A percentile compares a stretch with the other conserved stretches of the same genome.
Evolutionary conservation across 306 rosid species (phyloP).

Genomic region (Pyrus betulifolia): DNA sequence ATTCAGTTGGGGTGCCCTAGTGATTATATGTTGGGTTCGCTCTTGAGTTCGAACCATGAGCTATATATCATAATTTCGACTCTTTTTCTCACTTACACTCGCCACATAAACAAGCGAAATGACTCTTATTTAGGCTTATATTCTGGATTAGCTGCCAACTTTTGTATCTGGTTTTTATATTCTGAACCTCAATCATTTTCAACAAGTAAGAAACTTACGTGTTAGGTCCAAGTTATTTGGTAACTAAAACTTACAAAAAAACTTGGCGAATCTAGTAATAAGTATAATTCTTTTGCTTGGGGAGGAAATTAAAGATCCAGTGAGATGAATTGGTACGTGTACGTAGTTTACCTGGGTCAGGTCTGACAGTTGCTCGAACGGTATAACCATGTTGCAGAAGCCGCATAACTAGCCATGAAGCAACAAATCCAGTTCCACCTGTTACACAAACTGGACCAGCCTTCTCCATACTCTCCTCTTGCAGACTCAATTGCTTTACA

Average conservation of each 20-base stretch:
- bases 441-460: conserved; percentile 51
- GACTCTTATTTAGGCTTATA: too few species aligned
- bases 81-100: neutral
- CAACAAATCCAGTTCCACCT: conserved; percentile 47
- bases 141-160: too few species aligned
- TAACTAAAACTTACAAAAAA: neutral
- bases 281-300: neutral
- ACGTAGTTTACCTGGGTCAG: neutral
- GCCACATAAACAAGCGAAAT: too few species aligned
- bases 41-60: neutral
- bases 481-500: neutral
- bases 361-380: conserved; percentile 37
- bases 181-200: too few species aligned
- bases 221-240: neutral
- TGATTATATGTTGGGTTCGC: too few species aligned
- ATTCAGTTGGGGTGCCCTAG: too few species aligned
- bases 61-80: neutral
- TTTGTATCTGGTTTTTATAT: too few species aligned
- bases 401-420: conserved; percentile 43
- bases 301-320: too few species aligned
- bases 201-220: too few species aligned
- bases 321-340: neutral
- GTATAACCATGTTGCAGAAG: conserved; percentile 43
- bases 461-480: conserved; percentile 17
- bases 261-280: too few species aligned